Conservation (phyloP, 73 alveolate species). For the Effrenium voratum region DNA sequence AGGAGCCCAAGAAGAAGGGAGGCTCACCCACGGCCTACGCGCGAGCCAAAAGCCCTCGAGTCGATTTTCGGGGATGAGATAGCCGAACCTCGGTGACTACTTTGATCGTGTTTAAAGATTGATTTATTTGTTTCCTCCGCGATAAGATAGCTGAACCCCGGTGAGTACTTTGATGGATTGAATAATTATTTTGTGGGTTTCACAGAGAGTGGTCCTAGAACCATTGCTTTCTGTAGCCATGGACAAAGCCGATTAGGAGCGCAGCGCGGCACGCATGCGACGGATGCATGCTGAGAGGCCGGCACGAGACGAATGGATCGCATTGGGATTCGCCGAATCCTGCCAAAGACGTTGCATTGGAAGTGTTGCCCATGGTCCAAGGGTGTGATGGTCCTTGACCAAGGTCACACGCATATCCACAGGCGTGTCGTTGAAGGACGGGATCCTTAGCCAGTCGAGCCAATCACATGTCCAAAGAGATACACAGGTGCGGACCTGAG, state of each 20-base stretch:
- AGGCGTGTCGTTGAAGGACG: conserved; percentile 82
- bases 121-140: not conserved
- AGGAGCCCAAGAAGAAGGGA: conserved; percentile 77
- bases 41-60: not conserved
- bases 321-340: conserved; percentile 87
- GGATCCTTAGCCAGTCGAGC: conserved; percentile 35
- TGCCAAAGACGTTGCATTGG: not conserved
- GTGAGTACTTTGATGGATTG: not conserved
- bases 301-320: conserved; percentile 76
- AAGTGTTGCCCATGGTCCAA: not conserved
- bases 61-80: not conserved
- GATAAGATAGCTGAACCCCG: not conserved
- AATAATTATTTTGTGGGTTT: not conserved
- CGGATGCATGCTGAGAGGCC: not conserved
- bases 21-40: conserved; percentile 86
- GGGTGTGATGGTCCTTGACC: conserved; percentile 44
- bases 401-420: conserved; percentile 74
- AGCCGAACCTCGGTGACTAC: not conserved
- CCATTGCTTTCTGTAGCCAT: no score
- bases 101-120: not conserved
- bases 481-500: not conserved
- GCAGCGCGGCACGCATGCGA: not conserved
- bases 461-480: not conserved
- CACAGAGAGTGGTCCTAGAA: no score
- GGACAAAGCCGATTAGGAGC: no score